These are phyloP conservation scores for Ascodesmis nigricans DNA, from an alignment of 495 filamentous ascomycete genomes.

Conservation along the genomic window DNA sequence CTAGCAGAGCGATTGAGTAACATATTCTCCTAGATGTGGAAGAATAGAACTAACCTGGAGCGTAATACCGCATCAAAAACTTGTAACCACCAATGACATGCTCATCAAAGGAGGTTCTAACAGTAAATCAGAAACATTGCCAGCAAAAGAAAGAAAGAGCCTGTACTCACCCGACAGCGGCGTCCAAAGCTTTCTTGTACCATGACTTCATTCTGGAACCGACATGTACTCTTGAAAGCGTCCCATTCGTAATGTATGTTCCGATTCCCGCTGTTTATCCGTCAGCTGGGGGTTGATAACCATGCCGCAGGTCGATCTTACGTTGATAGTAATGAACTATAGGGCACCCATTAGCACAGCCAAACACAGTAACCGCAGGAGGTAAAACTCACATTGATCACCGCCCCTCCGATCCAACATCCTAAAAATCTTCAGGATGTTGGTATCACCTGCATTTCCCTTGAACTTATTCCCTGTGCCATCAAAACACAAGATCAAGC, in stretches of 20 bases:
- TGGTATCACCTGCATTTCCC: slow-evolving; percentile 62
- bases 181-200: slow-evolving; percentile 67
- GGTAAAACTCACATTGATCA: slow-evolving; percentile 30
- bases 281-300: slow-evolving; percentile 22
- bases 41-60: slow-evolving; percentile 55
- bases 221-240: slow-evolving; percentile 40
- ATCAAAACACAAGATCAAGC: slow-evolving; percentile 73
- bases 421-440: slow-evolving; percentile 69
- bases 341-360: neutral
- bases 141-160: neutral
- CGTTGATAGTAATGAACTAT: slow-evolving; percentile 49
- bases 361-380: neutral
- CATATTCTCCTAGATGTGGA: too few relatives aligned
- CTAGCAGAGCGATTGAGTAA: too few relatives aligned
- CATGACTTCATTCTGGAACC: slow-evolving; percentile 47
- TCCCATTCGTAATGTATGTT: slow-evolving; percentile 51
- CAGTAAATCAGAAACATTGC: too few relatives aligned
- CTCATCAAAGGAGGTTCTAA: slow-evolving; percentile 47
- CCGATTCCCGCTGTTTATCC: slow-evolving; percentile 47
- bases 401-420: slow-evolving; percentile 34
- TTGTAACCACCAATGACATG: slow-evolving; percentile 73
- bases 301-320: slow-evolving; percentile 16
- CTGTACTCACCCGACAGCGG: slow-evolving; percentile 38
- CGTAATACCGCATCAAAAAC: slow-evolving; percentile 74
- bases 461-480: slow-evolving; percentile 76